Base-by-base conservation (phyloP, 2,329 filamentous ascomycete genomes). In the Pezicula carpinea region DNA sequence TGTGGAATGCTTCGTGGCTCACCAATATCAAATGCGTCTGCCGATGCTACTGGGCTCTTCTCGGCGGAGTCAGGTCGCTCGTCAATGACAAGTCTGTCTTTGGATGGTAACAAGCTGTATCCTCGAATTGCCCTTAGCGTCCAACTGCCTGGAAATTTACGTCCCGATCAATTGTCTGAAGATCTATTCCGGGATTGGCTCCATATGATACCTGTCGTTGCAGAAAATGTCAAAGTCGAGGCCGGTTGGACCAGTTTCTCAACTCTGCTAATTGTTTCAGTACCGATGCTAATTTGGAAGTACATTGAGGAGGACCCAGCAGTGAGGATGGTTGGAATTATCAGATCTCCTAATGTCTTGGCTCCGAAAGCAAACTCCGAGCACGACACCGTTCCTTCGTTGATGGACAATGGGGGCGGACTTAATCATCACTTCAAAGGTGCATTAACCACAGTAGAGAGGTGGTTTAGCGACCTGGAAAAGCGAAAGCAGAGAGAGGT, bases 241-340 rank as follows among this genome's bases (percentile, higher is more conserved):
- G 56, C 54, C 13, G 54, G 48, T 4, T 56, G 55, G 36, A 51
- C 54, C 15, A 56, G 52, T 32, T 50, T 49, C 23, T 52, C 56
- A 3, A 51, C 53, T 14, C 44, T 59, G 7, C 48, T 59, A 2
- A 56, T 59, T 22, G 52, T 57, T 5, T 59, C 56, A 7, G 43
- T 57, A 14, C 55, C 57, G 13, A 52, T 56, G 6, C 51, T 52
- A 38, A 49, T 59, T 45, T 55, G 53, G 8, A 56, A 55, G n/a
- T 59, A 57, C 39, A 51, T 59, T 23, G 50, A 43, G 6, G 40
- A 38, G 39, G 48, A 55, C 23, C 49, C 52, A 21, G 53, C 56
- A 10, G 44, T 57, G 4, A 46, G 47, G 11, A 41, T 53, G 19
- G 39, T 50, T n/a, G 51, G 51, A 4, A 46, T 45, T 13, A 43